phyloP scores from a whole-genome alignment of 768 basidiomycete species.

The Xerocomus spinulosus region DNA sequence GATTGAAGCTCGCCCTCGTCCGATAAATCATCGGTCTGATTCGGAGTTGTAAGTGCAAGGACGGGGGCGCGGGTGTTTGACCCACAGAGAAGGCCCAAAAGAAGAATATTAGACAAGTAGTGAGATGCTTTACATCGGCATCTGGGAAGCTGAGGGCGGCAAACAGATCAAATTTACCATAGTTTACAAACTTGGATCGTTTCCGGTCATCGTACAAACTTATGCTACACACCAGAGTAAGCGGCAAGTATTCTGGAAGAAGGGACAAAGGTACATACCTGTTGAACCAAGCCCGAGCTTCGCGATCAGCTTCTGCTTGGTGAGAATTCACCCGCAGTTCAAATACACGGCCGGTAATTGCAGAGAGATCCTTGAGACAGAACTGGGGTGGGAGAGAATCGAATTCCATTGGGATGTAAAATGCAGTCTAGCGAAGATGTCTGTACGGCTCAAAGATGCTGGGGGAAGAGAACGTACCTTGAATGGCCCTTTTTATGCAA shows the following conservation, averaged over 20 bases:
- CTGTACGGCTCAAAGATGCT: conserved; percentile 27
- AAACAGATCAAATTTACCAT: conserved; percentile 37
- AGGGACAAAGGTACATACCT: conserved; percentile 14
- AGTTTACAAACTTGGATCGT: conserved; percentile 33
- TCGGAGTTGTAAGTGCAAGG: conserved; percentile 2
- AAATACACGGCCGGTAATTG: conserved; percentile 34
- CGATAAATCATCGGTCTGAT: conserved; percentile 35
- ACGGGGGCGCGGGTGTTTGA: too few relatives aligned
- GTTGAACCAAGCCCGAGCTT: conserved; percentile 33
- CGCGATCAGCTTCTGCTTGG: conserved; percentile 32
- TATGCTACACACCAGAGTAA: conserved; percentile 17
- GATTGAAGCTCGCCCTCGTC: conserved; percentile 34
- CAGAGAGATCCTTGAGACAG: conserved; percentile 32
- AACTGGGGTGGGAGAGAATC: conserved; percentile 34
- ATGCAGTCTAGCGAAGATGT: conserved; percentile 8
- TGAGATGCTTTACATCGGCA: conserved; percentile 32
- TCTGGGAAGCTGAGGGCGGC: conserved; percentile 38
- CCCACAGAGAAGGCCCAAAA: conserved; percentile 37
- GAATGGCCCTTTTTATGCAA: conserved; percentile 28
- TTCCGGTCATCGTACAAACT: conserved; percentile 34
- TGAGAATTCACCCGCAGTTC: conserved; percentile 32
- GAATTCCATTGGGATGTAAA: conserved; percentile 26
- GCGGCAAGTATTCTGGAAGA: neutral
- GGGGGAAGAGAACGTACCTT: conserved; percentile 9
- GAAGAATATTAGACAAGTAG: conserved; percentile 36